Percentiles rank a stretch among this genome's conserved stretches.
Conservation (phyloP, 495 filamentous ascomycete genomes). For the Jackrogersella minutella region DNA sequence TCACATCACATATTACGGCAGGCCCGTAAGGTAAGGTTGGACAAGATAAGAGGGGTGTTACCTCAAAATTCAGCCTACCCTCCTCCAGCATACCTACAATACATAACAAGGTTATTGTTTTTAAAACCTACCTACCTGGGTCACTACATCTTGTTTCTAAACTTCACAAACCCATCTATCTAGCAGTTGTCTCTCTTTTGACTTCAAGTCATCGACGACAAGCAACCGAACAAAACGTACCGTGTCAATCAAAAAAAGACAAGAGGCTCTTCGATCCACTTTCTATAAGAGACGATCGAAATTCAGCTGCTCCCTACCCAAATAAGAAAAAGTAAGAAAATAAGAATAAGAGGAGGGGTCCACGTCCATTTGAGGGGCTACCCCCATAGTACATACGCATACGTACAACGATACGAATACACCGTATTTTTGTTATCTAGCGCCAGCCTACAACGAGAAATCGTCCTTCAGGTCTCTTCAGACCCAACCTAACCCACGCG, state of each 20-base stretch:
- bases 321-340: too few relatives aligned
- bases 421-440: constrained; percentile 3
- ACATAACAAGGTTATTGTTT: neutral
- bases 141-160: neutral
- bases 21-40: neutral
- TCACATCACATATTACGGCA: constrained; percentile 5
- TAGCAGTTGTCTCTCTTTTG: neutral
- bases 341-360: constrained; percentile 17
- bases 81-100: neutral
- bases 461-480: constrained; percentile 6
- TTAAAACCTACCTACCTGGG: neutral
- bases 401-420: constrained; percentile 5
- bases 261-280: constrained; percentile 2
- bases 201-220: constrained; percentile 1
- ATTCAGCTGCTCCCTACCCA: constrained; percentile 33
- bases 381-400: neutral
- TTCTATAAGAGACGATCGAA: constrained; percentile 34
- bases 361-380: constrained; percentile 18
- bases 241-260: neutral
- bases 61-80: constrained; percentile 31
- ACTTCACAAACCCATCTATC: neutral
- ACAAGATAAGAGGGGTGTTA: constrained; percentile 1
- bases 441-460: neutral
- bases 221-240: constrained; percentile 1
- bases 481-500: neutral